Percentiles rank a stretch among this genome's conserved stretches.
Evolutionary conservation across 2,329 filamentous ascomycete genomes (phyloP).

Genomic region (Diaporthe aspalathi): DNA sequence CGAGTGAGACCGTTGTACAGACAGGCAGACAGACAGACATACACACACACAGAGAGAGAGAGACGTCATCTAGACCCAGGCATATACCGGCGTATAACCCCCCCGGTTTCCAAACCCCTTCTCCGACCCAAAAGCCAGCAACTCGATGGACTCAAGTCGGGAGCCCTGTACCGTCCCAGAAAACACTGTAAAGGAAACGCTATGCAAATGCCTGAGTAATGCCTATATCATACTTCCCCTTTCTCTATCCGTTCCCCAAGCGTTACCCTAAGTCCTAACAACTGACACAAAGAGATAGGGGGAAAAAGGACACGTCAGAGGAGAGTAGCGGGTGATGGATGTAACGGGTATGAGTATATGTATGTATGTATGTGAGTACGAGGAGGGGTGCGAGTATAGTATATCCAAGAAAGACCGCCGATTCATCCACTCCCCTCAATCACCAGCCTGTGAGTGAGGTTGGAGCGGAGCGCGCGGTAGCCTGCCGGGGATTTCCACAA

Average conservation of each 20-base stretch:
- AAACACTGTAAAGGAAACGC: conserved; percentile 11
- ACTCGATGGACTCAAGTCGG: not conserved
- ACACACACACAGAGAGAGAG: too few relatives aligned
- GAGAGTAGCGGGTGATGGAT: not conserved
- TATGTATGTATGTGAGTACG: not conserved
- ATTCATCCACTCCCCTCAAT: not conserved
- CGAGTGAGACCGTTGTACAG: not conserved
- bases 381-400: conserved; percentile 12
- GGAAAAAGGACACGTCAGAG: not conserved
- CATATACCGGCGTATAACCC: not conserved
- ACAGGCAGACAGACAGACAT: not conserved
- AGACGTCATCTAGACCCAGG: conserved; percentile 2
- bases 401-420: conserved; percentile 1
- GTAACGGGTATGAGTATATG: conserved; percentile 7
- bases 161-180: not conserved
- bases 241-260: not conserved
- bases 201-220: conserved; percentile 28
- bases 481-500: not conserved
- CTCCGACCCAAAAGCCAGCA: not conserved
- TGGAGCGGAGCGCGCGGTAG: not conserved
- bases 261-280: not conserved
- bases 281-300: not conserved
- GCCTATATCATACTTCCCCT: not conserved
- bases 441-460: conserved; percentile 12
- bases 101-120: not conserved